These are phyloP conservation scores for Sporormia fimetaria DNA, from an alignment of 495 filamentous ascomycete genomes.

Conservation along the genomic window DNA sequence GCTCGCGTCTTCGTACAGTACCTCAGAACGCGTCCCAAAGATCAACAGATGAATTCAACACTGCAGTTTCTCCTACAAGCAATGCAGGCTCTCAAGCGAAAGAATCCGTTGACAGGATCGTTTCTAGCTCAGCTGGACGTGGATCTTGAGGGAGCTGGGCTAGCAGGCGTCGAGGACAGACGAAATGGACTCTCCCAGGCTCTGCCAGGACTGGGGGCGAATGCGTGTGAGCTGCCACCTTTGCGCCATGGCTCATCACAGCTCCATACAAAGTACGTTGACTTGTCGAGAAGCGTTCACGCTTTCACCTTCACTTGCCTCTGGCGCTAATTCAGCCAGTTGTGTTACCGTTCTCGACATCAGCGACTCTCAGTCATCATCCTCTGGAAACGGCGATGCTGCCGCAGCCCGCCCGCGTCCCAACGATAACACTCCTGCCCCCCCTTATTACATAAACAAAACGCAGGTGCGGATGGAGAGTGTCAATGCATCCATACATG, in stretches of 20 bases:
- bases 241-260: no score
- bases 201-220: no score
- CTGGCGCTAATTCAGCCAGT: constrained; percentile 13
- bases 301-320: constrained; percentile 1
- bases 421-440: constrained; percentile 8
- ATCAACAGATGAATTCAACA: constrained; percentile 69
- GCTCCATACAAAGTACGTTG: no score
- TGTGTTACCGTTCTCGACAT: constrained; percentile 25
- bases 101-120: constrained; percentile 87
- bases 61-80: constrained; percentile 80
- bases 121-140: constrained; percentile 92
- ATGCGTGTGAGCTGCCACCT: no score
- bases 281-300: neutral
- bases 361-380: constrained; percentile 21
- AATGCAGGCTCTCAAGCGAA: constrained; percentile 76
- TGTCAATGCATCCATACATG: no score
- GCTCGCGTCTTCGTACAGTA: constrained; percentile 94
- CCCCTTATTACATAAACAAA: constrained; percentile 12
- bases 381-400: constrained; percentile 4
- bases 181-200: no score
- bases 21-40: constrained; percentile 75
- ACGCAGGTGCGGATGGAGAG: constrained; percentile 13
- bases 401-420: neutral
- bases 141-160: constrained; percentile 58
- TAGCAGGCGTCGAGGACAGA: constrained; percentile 19